Evolutionary conservation across 345 rosid genomes (phyloP), one percentile per base, ranked within the genome.

Genomic region (Lumnitzera racemosa): DNA sequence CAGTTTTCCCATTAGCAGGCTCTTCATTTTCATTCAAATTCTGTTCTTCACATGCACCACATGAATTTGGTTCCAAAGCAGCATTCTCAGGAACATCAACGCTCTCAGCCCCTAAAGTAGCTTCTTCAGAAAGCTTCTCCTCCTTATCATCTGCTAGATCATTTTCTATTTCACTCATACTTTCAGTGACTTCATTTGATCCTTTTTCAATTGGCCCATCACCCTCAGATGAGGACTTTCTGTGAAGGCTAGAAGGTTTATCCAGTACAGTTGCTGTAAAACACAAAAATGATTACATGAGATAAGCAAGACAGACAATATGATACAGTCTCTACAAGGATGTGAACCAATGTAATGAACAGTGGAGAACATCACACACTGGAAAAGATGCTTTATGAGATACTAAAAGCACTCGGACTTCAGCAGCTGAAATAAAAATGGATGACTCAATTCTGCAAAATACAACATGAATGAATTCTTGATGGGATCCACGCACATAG

Each of bases 81-180:
- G 67, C 66, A 46, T 51, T 58, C 15, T 62, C 76, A 23, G 64
- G 60, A 51, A 67, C 80, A 60, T 70, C 61, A 66, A 57, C 78
- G 66, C 70, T 54, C 70, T 78, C 80, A 61, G 68, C 66, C 53
- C 75, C 88, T 47, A 70, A 61, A 72, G 65, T 65, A 49, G 59
- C 67, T 64, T 80, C 67, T 64, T 80, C 86, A 57, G 66, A 46
- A 53, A 51, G 36, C 54, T 49, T 75, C 64, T 80, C 86, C 17
- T 56, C 67, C 36, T 61, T 65, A 47, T 47, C 71, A 13, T 71
- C 86, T 59, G 47, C 74, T 16, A 79, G 70, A 55, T 52, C 53
- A 25, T 27, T 67, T 51, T 71, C 77, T 51, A 53, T 15, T 23
- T 52, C 73, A 63, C 69, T 67, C 41, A 31, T 49, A 61, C 75